Evolutionary conservation across 2,329 filamentous ascomycete genomes (phyloP).

Genomic region (Alternaria sp.): DNA sequence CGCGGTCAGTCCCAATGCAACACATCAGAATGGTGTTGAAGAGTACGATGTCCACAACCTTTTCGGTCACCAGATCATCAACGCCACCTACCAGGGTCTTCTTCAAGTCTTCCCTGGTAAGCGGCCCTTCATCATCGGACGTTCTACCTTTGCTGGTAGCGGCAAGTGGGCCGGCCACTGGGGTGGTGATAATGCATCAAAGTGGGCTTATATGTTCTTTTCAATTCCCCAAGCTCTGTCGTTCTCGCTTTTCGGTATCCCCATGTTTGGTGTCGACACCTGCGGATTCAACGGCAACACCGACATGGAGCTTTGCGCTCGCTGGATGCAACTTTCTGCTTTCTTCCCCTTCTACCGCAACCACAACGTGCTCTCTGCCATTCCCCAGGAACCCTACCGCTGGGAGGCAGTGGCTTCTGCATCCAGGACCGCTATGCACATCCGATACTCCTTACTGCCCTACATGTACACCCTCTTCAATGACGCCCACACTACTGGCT

Average conservation of each 20-base stretch:
- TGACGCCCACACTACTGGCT: conserved; percentile 69
- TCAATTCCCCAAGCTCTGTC: conserved; percentile 80
- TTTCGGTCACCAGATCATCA: conserved; percentile 73
- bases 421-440: conserved; percentile 71
- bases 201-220: conserved; percentile 78
- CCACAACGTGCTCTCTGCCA: conserved; percentile 71
- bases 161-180: conserved; percentile 83
- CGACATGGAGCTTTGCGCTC: conserved; percentile 74
- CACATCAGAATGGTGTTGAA: conserved; percentile 73
- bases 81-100: conserved; percentile 78
- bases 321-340: conserved; percentile 77
- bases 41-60: conserved; percentile 89
- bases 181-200: conserved; percentile 76
- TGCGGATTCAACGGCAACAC: conserved; percentile 77
- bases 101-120: conserved; percentile 70
- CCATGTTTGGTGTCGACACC: conserved; percentile 71
- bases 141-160: conserved; percentile 80
- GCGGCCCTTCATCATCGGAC: conserved; percentile 84
- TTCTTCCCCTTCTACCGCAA: conserved; percentile 85
- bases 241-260: conserved; percentile 78
- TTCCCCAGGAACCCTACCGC: conserved; percentile 74
- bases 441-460: conserved; percentile 75
- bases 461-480: conserved; percentile 82
- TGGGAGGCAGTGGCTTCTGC: conserved; percentile 74
- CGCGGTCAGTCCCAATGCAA: conserved; percentile 79